Evolutionary conservation across 2,329 filamentous ascomycete species (phyloP).

Genomic region (Penicillium vulpinum): DNA sequence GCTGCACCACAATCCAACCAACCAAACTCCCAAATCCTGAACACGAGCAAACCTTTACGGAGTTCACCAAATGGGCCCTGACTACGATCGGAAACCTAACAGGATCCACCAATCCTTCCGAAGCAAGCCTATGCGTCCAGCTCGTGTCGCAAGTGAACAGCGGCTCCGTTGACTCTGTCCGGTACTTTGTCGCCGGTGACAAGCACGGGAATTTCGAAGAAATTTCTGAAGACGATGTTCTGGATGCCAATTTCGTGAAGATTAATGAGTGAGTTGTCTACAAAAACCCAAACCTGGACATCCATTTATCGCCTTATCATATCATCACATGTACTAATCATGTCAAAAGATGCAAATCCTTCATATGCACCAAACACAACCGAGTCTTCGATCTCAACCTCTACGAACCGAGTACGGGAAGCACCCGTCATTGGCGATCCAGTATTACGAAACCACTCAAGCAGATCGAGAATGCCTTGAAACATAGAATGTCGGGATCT

Average conservation of each 20-base stretch:
- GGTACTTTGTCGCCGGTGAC: neutral
- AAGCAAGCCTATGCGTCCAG: neutral
- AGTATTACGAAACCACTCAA: neutral
- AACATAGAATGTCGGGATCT: neutral
- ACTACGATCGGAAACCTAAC: neutral
- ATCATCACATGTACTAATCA: neutral
- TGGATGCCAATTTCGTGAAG: neutral
- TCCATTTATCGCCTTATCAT: neutral
- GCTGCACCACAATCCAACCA: neutral
- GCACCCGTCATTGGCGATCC: neutral
- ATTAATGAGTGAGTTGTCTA: neutral
- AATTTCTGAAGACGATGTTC: neutral
- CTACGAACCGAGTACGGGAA: neutral
- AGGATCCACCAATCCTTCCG: neutral
- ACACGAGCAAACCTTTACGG: neutral
- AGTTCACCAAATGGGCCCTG: slow-evolving; percentile 1
- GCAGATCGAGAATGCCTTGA: neutral
- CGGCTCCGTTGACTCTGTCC: neutral
- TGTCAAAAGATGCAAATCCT: neutral
- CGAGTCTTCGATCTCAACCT: neutral
- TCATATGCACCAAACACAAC: neutral
- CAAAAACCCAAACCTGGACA: neutral
- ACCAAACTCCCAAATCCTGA: neutral
- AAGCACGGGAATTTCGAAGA: neutral
- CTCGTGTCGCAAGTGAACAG: neutral